These are phyloP conservation scores for Geosmithia flava DNA, from an alignment of 2,329 filamentous ascomycete species.

Conservation along the genomic window DNA sequence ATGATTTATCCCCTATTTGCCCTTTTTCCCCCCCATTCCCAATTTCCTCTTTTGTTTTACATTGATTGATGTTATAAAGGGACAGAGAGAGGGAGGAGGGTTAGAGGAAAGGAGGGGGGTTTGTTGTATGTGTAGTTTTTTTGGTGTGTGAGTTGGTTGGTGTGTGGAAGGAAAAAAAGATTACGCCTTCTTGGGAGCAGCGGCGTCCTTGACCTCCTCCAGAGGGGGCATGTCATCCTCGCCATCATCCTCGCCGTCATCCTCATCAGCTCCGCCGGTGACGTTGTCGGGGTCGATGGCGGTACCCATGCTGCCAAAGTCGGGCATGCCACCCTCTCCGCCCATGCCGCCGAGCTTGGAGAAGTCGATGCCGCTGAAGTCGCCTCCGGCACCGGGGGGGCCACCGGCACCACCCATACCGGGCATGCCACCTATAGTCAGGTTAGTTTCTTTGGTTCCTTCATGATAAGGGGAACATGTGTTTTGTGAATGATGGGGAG, in stretches of 20 bases:
- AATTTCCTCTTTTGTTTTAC: neutral
- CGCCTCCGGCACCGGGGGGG: constrained; percentile 25
- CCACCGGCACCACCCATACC: constrained; percentile 30
- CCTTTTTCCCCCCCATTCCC: no score
- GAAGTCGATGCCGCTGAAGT: constrained; percentile 86
- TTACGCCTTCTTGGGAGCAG: constrained; percentile 24
- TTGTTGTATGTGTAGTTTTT: no score
- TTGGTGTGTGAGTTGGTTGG: neutral
- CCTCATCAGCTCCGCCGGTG: constrained; percentile 35
- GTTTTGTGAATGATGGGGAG: neutral
- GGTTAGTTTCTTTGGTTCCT: neutral
- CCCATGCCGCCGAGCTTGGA: constrained; percentile 68
- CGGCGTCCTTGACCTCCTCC: constrained; percentile 30
- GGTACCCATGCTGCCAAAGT: constrained; percentile 34
- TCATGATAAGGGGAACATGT: no score
- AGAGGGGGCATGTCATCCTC: constrained; percentile 82
- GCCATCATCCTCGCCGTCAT: constrained; percentile 41
- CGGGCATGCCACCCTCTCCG: constrained; percentile 12
- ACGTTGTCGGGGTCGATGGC: constrained; percentile 8
- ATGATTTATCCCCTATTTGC: neutral
- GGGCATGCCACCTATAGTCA: constrained; percentile 36
- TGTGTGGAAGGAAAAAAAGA: constrained; percentile 1
- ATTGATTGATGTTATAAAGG: no score
- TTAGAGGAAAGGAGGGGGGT: no score
- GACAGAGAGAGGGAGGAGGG: no score